A percentile compares a stretch with the other conserved stretches of the same genome.
Conservation (phyloP, 306 rosid genomes). For the Dryas alaskensis region DNA sequence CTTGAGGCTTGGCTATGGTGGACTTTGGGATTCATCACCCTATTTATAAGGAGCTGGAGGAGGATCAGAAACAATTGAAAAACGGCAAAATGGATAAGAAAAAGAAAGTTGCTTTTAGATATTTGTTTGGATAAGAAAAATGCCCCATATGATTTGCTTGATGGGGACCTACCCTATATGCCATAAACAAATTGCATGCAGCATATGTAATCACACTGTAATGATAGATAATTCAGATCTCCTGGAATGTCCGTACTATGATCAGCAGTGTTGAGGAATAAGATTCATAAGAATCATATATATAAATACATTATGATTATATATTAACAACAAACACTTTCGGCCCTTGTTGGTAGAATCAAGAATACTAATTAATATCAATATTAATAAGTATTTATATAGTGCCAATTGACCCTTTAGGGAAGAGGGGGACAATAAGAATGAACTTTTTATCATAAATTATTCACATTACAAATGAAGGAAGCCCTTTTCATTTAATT, state of each 20-base stretch:
- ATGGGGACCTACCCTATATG: constrained; percentile 44
- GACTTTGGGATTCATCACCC: constrained; percentile 38
- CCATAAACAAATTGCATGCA: constrained; percentile 54
- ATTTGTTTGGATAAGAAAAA: constrained; percentile 85
- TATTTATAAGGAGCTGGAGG: constrained; percentile 66
- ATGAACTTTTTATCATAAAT: constrained; percentile 8
- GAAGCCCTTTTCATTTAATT: constrained; percentile 29
- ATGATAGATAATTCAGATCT: constrained; percentile 34
- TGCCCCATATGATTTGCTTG: constrained; percentile 58
- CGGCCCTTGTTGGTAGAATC: constrained; percentile 46
- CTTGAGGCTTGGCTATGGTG: constrained; percentile 41
- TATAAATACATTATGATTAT: neutral
- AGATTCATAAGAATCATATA: constrained; percentile 23
- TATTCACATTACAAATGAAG: constrained; percentile 8
- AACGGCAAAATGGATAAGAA: constrained; percentile 45
- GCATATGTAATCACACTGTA: constrained; percentile 32
- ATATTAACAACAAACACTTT: constrained; percentile 24
- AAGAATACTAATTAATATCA: constrained; percentile 25
- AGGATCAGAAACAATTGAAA: constrained; percentile 27
- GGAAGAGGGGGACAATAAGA: constrained; percentile 20
- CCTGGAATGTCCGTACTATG: constrained; percentile 30
- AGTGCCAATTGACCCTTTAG: neutral
- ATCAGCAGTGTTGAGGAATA: constrained; percentile 36
- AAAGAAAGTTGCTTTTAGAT: constrained; percentile 59
- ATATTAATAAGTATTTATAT: neutral